A percentile compares a stretch with the other conserved stretches of the same genome.
Conservation (phyloP, 2,329 filamentous ascomycete species). For the Botrytis byssoidea region DNA sequence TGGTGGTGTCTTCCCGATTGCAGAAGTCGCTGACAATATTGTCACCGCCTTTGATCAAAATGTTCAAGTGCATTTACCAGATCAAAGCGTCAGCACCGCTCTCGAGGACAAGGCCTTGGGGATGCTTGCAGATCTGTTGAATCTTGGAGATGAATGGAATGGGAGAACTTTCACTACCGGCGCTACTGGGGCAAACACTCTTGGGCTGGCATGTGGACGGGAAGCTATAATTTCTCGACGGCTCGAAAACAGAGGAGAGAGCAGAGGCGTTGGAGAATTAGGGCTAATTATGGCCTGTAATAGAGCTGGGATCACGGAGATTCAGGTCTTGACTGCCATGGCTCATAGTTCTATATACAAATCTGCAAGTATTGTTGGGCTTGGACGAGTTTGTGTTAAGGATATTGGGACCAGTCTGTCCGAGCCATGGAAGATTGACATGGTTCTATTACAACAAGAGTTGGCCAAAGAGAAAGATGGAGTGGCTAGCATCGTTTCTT, state of each 20-base stretch:
- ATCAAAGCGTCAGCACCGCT: slow-evolving; percentile 71
- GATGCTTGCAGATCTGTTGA: slow-evolving; percentile 67
- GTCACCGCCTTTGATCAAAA: slow-evolving; percentile 81
- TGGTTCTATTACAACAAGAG: slow-evolving; percentile 61
- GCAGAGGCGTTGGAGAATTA: slow-evolving; percentile 60
- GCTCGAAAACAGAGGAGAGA: slow-evolving; percentile 35
- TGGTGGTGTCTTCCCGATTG: slow-evolving; percentile 75
- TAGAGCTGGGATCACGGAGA: slow-evolving; percentile 59
- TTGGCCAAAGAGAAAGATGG: slow-evolving; percentile 49
- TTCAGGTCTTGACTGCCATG: slow-evolving; percentile 77
- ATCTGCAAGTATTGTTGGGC: slow-evolving; percentile 76
- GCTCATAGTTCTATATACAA: slow-evolving; percentile 84
- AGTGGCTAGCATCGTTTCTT: slow-evolving; percentile 69
- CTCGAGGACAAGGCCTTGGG: slow-evolving; percentile 71
- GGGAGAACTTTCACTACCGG: slow-evolving; percentile 81
- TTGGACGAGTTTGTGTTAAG: slow-evolving; percentile 69
- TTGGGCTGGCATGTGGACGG: slow-evolving; percentile 67
- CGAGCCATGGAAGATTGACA: slow-evolving; percentile 68
- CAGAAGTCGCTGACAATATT: slow-evolving; percentile 79
- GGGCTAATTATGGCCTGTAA: slow-evolving; percentile 68
- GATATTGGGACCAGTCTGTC: slow-evolving; percentile 52
- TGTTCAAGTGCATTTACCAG: slow-evolving; percentile 75
- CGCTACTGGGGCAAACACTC: slow-evolving; percentile 62
- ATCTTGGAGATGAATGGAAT: slow-evolving; percentile 59
- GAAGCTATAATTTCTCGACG: slow-evolving; percentile 57